These are phyloP conservation scores for Pascua sp. DNA, from an alignment of 1,284 basidiomycete species.

Conservation along the genomic window DNA sequence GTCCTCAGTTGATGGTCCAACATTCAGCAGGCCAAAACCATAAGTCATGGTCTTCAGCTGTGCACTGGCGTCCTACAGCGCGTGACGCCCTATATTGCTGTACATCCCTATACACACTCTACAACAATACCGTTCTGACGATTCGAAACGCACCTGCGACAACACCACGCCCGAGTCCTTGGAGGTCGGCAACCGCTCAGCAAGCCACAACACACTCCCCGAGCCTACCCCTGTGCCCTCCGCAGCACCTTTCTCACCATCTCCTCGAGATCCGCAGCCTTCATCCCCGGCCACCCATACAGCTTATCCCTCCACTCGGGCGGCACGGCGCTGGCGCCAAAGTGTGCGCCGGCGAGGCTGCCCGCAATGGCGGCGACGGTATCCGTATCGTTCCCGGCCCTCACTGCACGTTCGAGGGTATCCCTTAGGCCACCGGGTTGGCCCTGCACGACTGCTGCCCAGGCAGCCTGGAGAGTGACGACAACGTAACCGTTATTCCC, in stretches of 20 bases:
- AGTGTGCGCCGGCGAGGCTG: background rate
- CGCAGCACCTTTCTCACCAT: background rate
- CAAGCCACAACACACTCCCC: no score
- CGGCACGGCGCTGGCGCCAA: constrained; percentile 1
- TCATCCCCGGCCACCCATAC: constrained; percentile 4
- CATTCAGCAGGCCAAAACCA: no score
- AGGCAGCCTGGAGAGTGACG: constrained; percentile 5
- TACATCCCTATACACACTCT: no score
- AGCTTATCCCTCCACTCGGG: background rate
- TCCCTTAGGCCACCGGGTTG: background rate
- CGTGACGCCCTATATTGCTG: no score
- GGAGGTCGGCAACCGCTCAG: no score
- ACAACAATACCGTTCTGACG: no score
- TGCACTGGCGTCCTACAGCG: no score
- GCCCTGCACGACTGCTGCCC: background rate
- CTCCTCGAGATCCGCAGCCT: background rate
- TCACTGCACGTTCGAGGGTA: constrained; percentile 4
- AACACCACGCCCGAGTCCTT: no score
- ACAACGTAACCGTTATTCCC: constrained; percentile 6
- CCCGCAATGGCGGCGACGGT: constrained; percentile 9
- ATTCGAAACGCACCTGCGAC: no score
- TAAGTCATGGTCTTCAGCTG: no score
- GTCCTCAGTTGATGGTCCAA: no score
- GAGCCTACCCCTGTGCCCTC: no score
- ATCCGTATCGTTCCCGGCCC: constrained; percentile 5